phyloP scores from a whole-genome alignment of 495 filamentous ascomycete species.

The Durotheca rogersii region DNA sequence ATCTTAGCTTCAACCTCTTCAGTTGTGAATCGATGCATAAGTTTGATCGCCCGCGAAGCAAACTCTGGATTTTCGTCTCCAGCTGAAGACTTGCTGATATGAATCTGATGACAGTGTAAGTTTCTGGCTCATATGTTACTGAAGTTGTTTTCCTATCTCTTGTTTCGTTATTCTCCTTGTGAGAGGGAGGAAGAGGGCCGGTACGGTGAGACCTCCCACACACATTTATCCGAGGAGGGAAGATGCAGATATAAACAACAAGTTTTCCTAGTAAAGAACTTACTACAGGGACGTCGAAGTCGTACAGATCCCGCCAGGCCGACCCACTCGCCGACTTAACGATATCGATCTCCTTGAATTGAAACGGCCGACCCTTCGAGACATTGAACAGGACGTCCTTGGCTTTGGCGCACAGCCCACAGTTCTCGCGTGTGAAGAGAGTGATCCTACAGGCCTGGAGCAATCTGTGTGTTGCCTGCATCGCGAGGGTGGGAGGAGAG shows the following conservation, averaged over 20 bases:
- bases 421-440: conserved; percentile 77
- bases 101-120: conserved; percentile 62
- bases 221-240: too few species aligned
- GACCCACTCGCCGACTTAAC: conserved; percentile 61
- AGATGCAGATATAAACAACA: too few species aligned
- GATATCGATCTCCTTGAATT: conserved; percentile 78
- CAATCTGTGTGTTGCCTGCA: conserved; percentile 45
- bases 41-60: conserved; percentile 63
- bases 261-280: too few species aligned
- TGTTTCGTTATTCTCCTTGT: too few species aligned
- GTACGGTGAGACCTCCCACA: too few species aligned
- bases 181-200: too few species aligned
- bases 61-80: conserved; percentile 51
- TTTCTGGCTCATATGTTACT: too few species aligned
- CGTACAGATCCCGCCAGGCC: conserved; percentile 76
- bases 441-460: conserved; percentile 69
- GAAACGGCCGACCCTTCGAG: conserved; percentile 67
- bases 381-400: conserved; percentile 69
- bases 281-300: conserved; percentile 88
- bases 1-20: conserved; percentile 70
- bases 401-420: conserved; percentile 76
- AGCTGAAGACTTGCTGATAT: conserved; percentile 55
- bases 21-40: conserved; percentile 81
- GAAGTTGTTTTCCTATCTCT: too few species aligned
- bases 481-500: conserved; percentile 24